A percentile compares a stretch with the other conserved stretches of the same genome.
These are phyloP conservation scores for Diaporthe sp. DNA, from an alignment of 2,329 filamentous ascomycete species.

Conservation along the genomic window DNA sequence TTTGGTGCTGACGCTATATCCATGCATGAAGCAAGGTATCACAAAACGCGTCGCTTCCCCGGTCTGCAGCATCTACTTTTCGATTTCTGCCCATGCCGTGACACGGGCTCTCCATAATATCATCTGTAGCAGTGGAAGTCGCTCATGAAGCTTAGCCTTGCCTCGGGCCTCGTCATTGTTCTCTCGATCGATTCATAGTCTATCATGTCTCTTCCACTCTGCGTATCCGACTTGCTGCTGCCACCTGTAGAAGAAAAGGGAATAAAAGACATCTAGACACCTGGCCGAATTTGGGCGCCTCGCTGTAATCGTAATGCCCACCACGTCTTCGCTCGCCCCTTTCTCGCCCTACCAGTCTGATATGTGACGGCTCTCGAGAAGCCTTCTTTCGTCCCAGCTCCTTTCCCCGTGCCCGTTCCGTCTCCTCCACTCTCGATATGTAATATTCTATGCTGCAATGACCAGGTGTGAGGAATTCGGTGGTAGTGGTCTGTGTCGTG, in stretches of 20 bases:
- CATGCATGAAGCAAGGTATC: not conserved
- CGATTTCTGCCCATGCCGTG: not conserved
- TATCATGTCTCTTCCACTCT: constrained; percentile 7
- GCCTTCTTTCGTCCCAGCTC: not conserved
- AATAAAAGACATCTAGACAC: not conserved
- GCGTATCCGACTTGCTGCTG: constrained; percentile 22
- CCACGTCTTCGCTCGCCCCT: not conserved
- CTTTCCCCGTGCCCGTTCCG: no score
- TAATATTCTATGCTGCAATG: not conserved
- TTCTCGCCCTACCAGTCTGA: not conserved
- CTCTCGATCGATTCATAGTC: not conserved
- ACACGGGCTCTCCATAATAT: constrained; percentile 6
- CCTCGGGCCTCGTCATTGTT: not conserved
- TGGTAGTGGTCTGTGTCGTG: no score
- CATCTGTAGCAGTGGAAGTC: constrained; percentile 7
- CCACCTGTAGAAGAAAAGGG: not conserved
- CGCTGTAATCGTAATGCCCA: constrained; percentile 26
- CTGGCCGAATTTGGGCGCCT: constrained; percentile 29
- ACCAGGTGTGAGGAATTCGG: not conserved
- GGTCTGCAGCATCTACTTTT: not conserved
- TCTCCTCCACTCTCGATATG: not conserved
- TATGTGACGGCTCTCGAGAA: constrained; percentile 7
- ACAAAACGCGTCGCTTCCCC: not conserved
- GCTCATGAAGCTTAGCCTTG: not conserved
- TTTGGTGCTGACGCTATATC: not conserved